A percentile compares a stretch with the other conserved stretches of the same genome.
These are phyloP conservation scores for Canavalia ensiformis DNA, from an alignment of 306 rosid species.

Conservation along the genomic window DNA sequence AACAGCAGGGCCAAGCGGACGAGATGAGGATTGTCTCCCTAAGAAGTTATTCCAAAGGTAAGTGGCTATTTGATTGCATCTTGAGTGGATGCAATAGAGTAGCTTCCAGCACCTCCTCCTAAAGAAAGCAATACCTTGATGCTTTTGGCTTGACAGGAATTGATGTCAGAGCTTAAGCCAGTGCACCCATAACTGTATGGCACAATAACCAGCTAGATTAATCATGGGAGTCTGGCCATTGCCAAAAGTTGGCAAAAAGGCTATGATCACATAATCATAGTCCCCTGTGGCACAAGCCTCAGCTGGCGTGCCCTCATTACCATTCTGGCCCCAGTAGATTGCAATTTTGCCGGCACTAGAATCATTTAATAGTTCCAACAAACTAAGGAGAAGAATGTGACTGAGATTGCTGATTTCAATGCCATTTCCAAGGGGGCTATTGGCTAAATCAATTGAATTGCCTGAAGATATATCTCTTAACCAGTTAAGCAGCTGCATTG, in stretches of 20 bases:
- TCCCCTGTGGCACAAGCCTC: constrained; percentile 53
- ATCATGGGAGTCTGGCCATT: constrained; percentile 53
- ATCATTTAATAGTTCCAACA: constrained; percentile 42
- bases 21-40: constrained; percentile 54
- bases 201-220: constrained; percentile 58
- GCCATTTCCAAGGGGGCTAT: constrained; percentile 22
- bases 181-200: constrained; percentile 52
- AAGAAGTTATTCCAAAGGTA: constrained; percentile 59
- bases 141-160: constrained; percentile 57
- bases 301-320: constrained; percentile 46
- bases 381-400: constrained; percentile 34
- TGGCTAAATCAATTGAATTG: constrained; percentile 22
- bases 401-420: constrained; percentile 31
- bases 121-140: constrained; percentile 58
- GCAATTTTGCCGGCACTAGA: constrained; percentile 51
- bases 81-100: constrained; percentile 44
- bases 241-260: constrained; percentile 59
- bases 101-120: constrained; percentile 58
- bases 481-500: constrained; percentile 9
- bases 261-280: constrained; percentile 52
- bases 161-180: constrained; percentile 39
- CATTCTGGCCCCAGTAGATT: constrained; percentile 60
- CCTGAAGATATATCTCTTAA: neutral
- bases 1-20: constrained; percentile 60
- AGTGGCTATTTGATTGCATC: constrained; percentile 51